Percentiles rank a stretch among this genome's conserved stretches.
phyloP scores from a whole-genome alignment of 441 rosid species.

The Melianthus villosus region DNA sequence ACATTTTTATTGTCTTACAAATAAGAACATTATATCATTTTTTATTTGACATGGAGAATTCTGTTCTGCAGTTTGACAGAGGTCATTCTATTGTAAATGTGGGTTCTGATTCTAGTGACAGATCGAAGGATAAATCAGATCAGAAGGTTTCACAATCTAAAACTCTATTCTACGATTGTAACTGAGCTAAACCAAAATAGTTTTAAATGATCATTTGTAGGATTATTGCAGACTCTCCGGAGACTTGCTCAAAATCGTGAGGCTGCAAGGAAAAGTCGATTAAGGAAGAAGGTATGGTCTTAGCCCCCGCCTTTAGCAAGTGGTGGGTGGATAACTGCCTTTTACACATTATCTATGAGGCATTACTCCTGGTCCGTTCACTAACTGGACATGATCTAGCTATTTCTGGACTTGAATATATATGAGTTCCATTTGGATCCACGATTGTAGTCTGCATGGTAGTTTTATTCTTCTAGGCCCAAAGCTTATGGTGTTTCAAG shows the following conservation, averaged over 20 bases:
- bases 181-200: slow-evolving; percentile 1
- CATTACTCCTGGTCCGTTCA: too few relatives aligned
- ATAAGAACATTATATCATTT: not conserved
- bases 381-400: too few relatives aligned
- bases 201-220: slow-evolving; percentile 14
- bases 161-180: slow-evolving; percentile 6
- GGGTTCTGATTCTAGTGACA: slow-evolving; percentile 80
- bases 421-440: too few relatives aligned
- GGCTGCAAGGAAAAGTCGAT: slow-evolving; percentile 96
- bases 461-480: too few relatives aligned
- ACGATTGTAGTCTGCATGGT: too few relatives aligned
- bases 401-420: too few relatives aligned
- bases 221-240: slow-evolving; percentile 65
- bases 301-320: too few relatives aligned
- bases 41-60: too few relatives aligned
- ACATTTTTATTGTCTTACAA: not conserved
- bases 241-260: slow-evolving; percentile 99
- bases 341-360: too few relatives aligned
- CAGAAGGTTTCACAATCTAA: slow-evolving; percentile 53
- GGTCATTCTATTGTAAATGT: slow-evolving; percentile 26
- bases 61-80: slow-evolving; percentile 57
- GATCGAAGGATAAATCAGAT: slow-evolving; percentile 74
- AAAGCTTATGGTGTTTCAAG: too few relatives aligned
- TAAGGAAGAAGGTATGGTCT: slow-evolving; percentile 66
- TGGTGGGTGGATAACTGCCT: too few relatives aligned